phyloP scores from a whole-genome alignment of 495 filamentous ascomycete genomes.

The Aspergillus mulundensis region DNA sequence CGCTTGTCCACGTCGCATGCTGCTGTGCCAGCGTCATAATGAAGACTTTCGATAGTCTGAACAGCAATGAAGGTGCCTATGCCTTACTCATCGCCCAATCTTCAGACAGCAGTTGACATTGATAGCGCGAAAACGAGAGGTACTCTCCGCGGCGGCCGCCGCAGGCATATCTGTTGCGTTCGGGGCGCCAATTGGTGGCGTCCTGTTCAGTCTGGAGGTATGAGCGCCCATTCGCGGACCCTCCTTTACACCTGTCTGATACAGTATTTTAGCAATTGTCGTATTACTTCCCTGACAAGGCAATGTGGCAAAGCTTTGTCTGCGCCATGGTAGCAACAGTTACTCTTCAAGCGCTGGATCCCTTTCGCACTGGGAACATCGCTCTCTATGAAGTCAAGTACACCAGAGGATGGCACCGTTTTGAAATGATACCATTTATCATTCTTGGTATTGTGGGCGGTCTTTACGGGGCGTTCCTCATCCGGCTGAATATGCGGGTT shows the following conservation, averaged over 20 bases:
- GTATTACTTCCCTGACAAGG: conserved; percentile 98
- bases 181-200: conserved; percentile 91
- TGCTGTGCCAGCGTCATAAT: conserved; percentile 96
- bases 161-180: conserved; percentile 97
- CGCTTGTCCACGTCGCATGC: conserved; percentile 94
- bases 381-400: conserved; percentile 97
- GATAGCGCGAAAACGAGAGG: conserved; percentile 89
- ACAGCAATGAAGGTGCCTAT: conserved; percentile 75
- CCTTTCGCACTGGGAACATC: conserved; percentile 92
- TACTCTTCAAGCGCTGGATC: conserved; percentile 86
- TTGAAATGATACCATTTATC: conserved; percentile 86
- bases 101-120: neutral
- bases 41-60: conserved; percentile 79
- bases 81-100: neutral
- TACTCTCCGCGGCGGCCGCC: conserved; percentile 89
- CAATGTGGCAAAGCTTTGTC: conserved; percentile 99
- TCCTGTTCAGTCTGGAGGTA: conserved; percentile 88
- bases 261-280: conserved; percentile 63
- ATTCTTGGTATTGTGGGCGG: conserved; percentile 86
- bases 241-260: neutral
- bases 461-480: conserved; percentile 90
- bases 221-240: conserved; percentile 5
- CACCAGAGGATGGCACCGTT: conserved; percentile 86
- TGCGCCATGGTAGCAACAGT: conserved; percentile 98
- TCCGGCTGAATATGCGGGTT: conserved; percentile 87